phyloP scores from a whole-genome alignment of 805 yeast genomes.

The Sungouiozyma ichnusensis region DNA sequence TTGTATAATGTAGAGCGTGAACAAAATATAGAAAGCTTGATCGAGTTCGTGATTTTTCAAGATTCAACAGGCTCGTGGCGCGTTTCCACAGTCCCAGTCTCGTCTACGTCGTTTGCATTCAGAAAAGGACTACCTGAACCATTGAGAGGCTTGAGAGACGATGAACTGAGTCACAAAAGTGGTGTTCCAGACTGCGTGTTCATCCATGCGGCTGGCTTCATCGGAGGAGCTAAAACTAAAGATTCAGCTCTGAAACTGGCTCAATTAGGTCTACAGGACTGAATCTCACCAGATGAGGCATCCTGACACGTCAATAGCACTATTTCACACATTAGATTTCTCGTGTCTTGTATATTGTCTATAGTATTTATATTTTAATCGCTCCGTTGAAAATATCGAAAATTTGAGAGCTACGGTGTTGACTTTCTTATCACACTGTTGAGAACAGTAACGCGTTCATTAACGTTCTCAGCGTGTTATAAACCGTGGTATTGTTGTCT shows the following conservation, averaged over 20 bases:
- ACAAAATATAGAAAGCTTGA: constrained; percentile 41
- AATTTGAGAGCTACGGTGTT: background rate
- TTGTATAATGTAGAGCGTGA: constrained; percentile 62
- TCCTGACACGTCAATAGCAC: too few species aligned
- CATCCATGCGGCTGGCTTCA: constrained; percentile 93
- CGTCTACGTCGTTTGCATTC: constrained; percentile 66
- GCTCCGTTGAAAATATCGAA: background rate
- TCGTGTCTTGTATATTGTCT: background rate
- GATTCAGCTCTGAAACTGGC: constrained; percentile 79
- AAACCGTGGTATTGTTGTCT: background rate
- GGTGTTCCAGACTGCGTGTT: constrained; percentile 87
- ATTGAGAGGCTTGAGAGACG: constrained; percentile 95
- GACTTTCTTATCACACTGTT: background rate
- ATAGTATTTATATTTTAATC: background rate
- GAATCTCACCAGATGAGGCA: too few species aligned
- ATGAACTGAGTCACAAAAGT: constrained; percentile 54
- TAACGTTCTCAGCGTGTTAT: background rate
- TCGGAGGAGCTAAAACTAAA: constrained; percentile 80
- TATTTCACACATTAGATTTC: too few species aligned
- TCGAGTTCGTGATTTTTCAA: constrained; percentile 68
- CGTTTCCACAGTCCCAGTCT: constrained; percentile 84
- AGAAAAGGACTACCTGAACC: constrained; percentile 81
- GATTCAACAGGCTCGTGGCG: constrained; percentile 73
- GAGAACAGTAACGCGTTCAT: background rate
- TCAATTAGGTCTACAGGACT: constrained; percentile 27